These are phyloP conservation scores for Dinochytrium kinnereticum DNA, from an alignment of 371 early-diverging fungal species.

Conservation along the genomic window DNA sequence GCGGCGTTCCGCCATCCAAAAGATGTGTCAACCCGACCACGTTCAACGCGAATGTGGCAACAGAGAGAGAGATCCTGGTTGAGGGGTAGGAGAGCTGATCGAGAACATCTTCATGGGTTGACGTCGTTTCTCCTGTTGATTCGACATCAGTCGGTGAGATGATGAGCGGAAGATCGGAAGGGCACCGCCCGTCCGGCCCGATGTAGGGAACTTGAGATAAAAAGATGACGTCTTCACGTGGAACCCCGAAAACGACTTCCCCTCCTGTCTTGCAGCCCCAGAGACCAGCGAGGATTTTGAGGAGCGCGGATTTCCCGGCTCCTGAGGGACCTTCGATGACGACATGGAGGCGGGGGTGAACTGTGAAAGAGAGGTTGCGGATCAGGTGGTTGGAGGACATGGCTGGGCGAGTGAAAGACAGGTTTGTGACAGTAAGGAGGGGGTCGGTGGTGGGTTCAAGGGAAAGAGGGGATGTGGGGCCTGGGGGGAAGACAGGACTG, in stretches of 20 bases:
- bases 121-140: neutral
- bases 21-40: too few relatives aligned
- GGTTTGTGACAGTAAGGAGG: conserved; percentile 12
- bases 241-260: neutral
- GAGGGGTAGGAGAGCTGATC: neutral
- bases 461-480: conserved; percentile 4
- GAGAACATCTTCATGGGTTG: neutral
- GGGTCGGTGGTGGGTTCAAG: conserved; percentile 11
- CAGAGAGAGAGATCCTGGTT: neutral
- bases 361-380: conserved; percentile 20
- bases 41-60: too few relatives aligned
- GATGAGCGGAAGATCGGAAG: neutral
- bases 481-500: too few relatives aligned
- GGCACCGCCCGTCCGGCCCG: neutral
- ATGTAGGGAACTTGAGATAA: conserved; percentile 33
- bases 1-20: too few relatives aligned
- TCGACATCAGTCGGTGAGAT: neutral
- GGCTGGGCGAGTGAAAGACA: conserved; percentile 14
- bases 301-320: conserved; percentile 76
- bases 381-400: conserved; percentile 10
- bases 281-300: conserved; percentile 76
- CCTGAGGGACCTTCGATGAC: conserved; percentile 80
- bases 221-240: conserved; percentile 14
- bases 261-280: conserved; percentile 54
- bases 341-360: conserved; percentile 23